Percentiles rank a stretch among this genome's conserved stretches.
These are phyloP conservation scores for Noccaea bulbosa DNA, from an alignment of 345 rosid species.

Conservation along the genomic window DNA sequence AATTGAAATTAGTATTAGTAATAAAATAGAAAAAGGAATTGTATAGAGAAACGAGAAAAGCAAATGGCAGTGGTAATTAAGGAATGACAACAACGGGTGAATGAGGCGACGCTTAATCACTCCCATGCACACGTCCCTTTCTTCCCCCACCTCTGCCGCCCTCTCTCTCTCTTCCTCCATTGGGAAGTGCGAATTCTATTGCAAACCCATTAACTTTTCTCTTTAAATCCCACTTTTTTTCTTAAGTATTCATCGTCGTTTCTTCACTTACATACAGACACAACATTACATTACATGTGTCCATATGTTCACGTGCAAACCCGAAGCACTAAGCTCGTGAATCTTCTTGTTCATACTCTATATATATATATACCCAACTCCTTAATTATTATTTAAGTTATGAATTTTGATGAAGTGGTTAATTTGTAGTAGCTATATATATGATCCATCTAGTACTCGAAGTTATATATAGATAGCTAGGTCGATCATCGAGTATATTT, in stretches of 20 bases:
- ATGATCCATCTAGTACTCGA: neutral
- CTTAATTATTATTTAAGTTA: neutral
- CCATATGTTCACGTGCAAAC: constrained; percentile 34
- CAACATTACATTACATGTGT: constrained; percentile 19
- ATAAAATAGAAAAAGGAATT: constrained; percentile 25
- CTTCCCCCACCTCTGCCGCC: constrained; percentile 97
- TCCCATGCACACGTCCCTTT: constrained; percentile 98
- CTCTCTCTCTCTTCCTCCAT: constrained; percentile 47
- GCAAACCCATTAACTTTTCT: constrained; percentile 12
- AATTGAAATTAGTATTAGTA: constrained; percentile 3
- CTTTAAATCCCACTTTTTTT: neutral
- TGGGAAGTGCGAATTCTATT: constrained; percentile 49
- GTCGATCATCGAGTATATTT: no score
- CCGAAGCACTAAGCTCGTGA: constrained; percentile 28
- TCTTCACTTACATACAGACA: constrained; percentile 19
- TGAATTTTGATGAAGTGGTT: neutral
- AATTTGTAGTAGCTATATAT: constrained; percentile 6
- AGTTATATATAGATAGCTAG: no score
- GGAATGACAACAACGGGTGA: constrained; percentile 89
- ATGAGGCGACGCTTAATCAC: constrained; percentile 80
- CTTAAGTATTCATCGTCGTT: constrained; percentile 15
- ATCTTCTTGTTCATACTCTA: constrained; percentile 41
- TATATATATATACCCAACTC: neutral
- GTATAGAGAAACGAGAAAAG: constrained; percentile 40
- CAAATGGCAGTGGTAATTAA: constrained; percentile 67